phyloP scores from a whole-genome alignment of 176 grass and related monocot genomes.

The Oryza longistaminata region DNA sequence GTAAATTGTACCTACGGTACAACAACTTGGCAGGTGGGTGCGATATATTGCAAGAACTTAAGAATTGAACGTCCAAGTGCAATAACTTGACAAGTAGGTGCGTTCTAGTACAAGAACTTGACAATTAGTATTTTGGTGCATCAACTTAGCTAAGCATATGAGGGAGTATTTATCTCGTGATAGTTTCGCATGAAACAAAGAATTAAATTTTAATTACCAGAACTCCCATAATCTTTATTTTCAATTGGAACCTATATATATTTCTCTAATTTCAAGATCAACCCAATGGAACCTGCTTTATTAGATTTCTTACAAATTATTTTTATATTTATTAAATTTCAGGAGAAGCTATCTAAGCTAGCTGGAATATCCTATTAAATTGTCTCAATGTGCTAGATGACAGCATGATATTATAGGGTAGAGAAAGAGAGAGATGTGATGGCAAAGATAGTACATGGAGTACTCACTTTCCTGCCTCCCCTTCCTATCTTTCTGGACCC shows the following conservation, averaged over 20 bases:
- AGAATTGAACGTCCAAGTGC: too few species aligned
- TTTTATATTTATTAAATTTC: background rate
- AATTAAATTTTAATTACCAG: background rate
- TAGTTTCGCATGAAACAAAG: background rate
- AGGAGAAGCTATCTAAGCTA: background rate
- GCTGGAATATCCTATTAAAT: background rate
- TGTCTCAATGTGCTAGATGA: background rate
- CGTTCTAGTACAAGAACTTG: too few species aligned
- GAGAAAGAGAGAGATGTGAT: conserved; percentile 4
- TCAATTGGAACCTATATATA: background rate
- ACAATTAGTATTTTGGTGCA: too few species aligned
- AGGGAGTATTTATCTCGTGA: background rate
- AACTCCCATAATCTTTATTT: background rate
- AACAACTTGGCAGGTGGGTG: too few species aligned
- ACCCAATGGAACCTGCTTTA: background rate
- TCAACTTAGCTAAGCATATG: too few species aligned
- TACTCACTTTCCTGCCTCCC: conserved; percentile 2
- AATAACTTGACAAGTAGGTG: too few species aligned
- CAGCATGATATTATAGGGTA: background rate
- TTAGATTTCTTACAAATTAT: background rate
- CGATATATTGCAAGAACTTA: too few species aligned
- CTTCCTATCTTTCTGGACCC: background rate
- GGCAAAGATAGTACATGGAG: conserved; percentile 6
- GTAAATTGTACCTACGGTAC: too few species aligned
- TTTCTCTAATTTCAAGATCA: background rate